A percentile compares a stretch with the other conserved stretches of the same genome.
Conservation (phyloP, 2,329 filamentous ascomycete species). For the Sporothrix schenckii region DNA sequence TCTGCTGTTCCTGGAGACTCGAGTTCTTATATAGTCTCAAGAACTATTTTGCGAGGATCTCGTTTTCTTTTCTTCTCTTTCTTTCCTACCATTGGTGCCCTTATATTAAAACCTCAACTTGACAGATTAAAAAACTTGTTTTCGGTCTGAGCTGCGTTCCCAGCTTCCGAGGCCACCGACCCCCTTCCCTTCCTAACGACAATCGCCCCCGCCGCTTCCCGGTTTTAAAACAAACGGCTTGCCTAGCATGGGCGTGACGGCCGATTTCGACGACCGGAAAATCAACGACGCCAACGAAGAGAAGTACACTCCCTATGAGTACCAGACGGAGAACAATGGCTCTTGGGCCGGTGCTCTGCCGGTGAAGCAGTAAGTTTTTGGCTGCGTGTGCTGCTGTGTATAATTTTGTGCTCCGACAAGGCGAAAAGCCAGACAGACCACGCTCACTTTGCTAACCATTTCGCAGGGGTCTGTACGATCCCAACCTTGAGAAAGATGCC, state of each 20-base stretch:
- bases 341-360: constrained; percentile 95
- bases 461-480: constrained; percentile 83
- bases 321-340: constrained; percentile 79
- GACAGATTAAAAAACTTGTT: neutral
- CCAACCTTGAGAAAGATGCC: constrained; percentile 95
- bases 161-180: constrained; percentile 20
- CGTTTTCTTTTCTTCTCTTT: neutral
- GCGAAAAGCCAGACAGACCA: neutral
- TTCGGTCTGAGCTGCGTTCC: constrained; percentile 17
- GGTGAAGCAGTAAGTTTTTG: constrained; percentile 74
- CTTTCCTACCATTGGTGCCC: too few relatives aligned
- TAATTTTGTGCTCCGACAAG: constrained; percentile 19
- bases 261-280: constrained; percentile 71
- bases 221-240: constrained; percentile 44
- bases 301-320: constrained; percentile 74
- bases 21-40: constrained; percentile 1
- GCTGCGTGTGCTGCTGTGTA: neutral
- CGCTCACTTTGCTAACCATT: constrained; percentile 24
- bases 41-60: neutral
- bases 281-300: constrained; percentile 62
- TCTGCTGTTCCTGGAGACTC: neutral
- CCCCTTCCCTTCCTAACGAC: constrained; percentile 1
- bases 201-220: constrained; percentile 5
- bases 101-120: neutral
- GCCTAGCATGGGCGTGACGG: constrained; percentile 70